Percentiles rank a stretch among this genome's conserved stretches.
These are phyloP conservation scores for Auricularia sp. DNA, from an alignment of 768 basidiomycete species.

Conservation along the genomic window DNA sequence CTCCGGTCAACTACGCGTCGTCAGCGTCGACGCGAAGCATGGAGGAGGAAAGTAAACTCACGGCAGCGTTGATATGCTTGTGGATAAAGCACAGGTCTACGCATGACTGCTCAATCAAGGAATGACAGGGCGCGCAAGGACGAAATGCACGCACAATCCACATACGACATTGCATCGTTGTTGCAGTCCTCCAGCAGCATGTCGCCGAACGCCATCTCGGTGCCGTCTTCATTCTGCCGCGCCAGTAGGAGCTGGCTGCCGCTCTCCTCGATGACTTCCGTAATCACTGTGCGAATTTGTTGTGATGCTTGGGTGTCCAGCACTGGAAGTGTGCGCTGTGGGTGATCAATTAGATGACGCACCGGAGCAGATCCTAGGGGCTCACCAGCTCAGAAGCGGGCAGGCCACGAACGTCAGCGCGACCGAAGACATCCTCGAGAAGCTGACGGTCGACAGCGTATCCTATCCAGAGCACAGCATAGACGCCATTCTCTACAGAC, in stretches of 20 bases:
- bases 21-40: neutral
- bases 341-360: neutral
- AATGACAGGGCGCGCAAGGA: neutral
- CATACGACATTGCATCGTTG: constrained; percentile 87
- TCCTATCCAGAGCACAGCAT: constrained; percentile 87
- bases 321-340: constrained; percentile 57
- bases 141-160: constrained; percentile 59
- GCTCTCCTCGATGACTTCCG: constrained; percentile 35
- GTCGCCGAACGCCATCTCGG: constrained; percentile 93
- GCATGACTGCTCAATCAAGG: neutral
- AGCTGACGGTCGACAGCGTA: constrained; percentile 70
- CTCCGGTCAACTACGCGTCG: neutral
- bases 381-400: constrained; percentile 50
- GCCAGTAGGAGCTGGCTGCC: constrained; percentile 55
- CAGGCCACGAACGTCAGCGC: constrained; percentile 54
- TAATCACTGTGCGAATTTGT: constrained; percentile 82
- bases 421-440: constrained; percentile 72
- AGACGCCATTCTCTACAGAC: constrained; percentile 72
- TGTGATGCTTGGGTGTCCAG: constrained; percentile 67
- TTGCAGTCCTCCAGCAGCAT: constrained; percentile 97
- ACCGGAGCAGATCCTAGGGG: neutral
- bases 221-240: constrained; percentile 85
- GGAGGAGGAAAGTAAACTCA: constrained; percentile 12
- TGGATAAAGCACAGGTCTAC: constrained; percentile 30
- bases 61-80: constrained; percentile 28